phyloP scores from a whole-genome alignment of 768 basidiomycete species.

The Russula earlei region DNA sequence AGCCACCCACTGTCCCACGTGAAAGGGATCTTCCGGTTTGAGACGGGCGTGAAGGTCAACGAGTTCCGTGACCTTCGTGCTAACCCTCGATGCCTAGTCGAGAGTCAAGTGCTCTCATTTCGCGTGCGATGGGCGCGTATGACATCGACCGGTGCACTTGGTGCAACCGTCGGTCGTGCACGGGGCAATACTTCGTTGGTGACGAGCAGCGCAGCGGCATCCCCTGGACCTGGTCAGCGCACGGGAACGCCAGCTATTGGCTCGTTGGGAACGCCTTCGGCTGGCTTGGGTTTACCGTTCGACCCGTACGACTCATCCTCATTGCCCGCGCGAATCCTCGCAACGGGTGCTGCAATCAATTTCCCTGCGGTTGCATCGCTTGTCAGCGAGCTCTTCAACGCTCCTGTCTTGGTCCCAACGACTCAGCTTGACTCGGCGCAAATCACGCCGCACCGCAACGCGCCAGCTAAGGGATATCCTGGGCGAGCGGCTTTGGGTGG shows the following conservation, averaged over 20 bases:
- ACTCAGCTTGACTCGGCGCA: conserved; percentile 75
- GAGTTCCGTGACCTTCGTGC: conserved; percentile 85
- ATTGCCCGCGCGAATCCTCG: conserved; percentile 56
- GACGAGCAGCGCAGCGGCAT: conserved; percentile 19
- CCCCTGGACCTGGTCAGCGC: conserved; percentile 16
- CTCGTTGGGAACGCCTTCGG: background rate
- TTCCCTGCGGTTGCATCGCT: conserved; percentile 77
- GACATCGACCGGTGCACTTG: conserved; percentile 58
- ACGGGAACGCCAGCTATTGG: conserved; percentile 15
- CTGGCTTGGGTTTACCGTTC: conserved; percentile 39
- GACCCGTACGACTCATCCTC: conserved; percentile 68
- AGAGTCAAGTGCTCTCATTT: conserved; percentile 73
- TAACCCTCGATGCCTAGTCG: conserved; percentile 78
- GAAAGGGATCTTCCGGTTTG: conserved; percentile 81
- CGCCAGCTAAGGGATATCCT: conserved; percentile 60
- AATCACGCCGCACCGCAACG: conserved; percentile 59
- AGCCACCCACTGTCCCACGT: conserved; percentile 66
- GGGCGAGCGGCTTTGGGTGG: conserved; percentile 62
- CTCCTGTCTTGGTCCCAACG: conserved; percentile 63
- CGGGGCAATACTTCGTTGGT: conserved; percentile 23
- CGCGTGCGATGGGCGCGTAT: conserved; percentile 75
- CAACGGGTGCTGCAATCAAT: conserved; percentile 74
- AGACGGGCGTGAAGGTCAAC: conserved; percentile 78
- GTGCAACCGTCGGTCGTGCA: conserved; percentile 30
- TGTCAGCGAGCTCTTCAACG: conserved; percentile 75